Evolutionary conservation across 768 basidiomycete genomes (phyloP).

Genomic region (Trametes sanguinea): DNA sequence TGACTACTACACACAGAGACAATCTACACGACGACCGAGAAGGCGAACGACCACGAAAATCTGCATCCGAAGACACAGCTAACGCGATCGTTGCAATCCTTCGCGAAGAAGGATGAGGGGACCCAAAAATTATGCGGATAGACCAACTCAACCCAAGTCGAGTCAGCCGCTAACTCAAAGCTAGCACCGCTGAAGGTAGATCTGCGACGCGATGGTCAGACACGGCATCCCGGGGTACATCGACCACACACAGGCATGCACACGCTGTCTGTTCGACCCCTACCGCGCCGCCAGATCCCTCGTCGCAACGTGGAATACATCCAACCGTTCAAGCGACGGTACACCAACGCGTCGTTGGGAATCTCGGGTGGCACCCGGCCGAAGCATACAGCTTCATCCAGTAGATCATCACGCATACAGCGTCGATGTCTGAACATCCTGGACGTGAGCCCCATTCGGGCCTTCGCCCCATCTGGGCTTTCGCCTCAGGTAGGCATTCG

Average conservation of each 20-base stretch:
- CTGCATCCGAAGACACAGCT: constrained; percentile 18
- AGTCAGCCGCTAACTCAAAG: constrained; percentile 2
- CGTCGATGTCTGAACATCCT: no score
- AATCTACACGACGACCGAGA: not conserved
- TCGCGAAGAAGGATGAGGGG: constrained; percentile 36
- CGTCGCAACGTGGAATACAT: not conserved
- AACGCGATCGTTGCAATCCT: constrained; percentile 21
- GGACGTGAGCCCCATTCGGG: no score
- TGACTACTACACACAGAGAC: not conserved
- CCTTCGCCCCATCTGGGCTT: no score
- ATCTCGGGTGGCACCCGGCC: constrained; percentile 5
- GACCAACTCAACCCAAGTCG: not conserved
- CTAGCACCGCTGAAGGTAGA: constrained; percentile 2
- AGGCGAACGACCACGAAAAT: not conserved
- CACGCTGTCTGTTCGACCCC: not conserved
- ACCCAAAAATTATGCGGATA: constrained; percentile 38
- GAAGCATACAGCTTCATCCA: constrained; percentile 2
- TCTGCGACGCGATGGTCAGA: not conserved
- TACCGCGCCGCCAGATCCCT: not conserved
- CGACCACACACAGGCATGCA: not conserved
- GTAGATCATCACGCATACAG: not conserved
- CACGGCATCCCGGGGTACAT: not conserved
- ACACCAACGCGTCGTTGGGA: constrained; percentile 9
- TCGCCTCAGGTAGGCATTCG: no score
- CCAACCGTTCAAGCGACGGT: not conserved